Conservation (phyloP, 768 basidiomycete genomes). For the Russula brevipes region DNA sequence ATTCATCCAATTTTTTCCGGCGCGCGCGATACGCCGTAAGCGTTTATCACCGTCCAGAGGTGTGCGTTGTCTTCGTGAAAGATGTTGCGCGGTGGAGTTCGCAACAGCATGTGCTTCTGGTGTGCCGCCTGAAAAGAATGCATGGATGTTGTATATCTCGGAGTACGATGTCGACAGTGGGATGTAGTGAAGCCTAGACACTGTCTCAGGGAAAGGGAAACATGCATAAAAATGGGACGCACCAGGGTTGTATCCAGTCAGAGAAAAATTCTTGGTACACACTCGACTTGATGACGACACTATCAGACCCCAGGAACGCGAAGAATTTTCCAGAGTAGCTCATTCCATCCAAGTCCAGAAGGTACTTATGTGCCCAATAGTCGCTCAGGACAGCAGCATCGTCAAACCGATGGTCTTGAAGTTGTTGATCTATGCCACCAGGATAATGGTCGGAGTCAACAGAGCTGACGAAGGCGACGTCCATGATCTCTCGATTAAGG, state of each 20-base stretch:
- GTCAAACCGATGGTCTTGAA: conserved; percentile 60
- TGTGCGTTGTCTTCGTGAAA: conserved; percentile 35
- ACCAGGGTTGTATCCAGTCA: conserved; percentile 92
- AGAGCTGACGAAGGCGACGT: conserved; percentile 77
- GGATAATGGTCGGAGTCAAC: conserved; percentile 69
- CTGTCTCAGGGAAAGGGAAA: not conserved
- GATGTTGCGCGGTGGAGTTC: conserved; percentile 42
- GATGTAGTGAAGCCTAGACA: conserved; percentile 84
- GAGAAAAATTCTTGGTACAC: conserved; percentile 89
- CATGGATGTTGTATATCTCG: conserved; percentile 91
- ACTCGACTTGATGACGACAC: conserved; percentile 84
- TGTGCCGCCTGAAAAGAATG: conserved; percentile 88
- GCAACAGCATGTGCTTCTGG: conserved; percentile 48
- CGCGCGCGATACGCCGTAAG: conserved; percentile 76
- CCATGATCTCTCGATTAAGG: conserved; percentile 80
- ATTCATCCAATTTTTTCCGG: conserved; percentile 91
- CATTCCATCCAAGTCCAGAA: conserved; percentile 92
- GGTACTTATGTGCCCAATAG: conserved; percentile 89
- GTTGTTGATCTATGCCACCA: conserved; percentile 63
- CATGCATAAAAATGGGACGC: conserved; percentile 26
- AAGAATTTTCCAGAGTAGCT: conserved; percentile 89
- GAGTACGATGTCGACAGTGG: conserved; percentile 81
- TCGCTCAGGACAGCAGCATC: conserved; percentile 75
- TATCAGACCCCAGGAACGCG: conserved; percentile 79
- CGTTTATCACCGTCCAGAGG: conserved; percentile 62